Evolutionary conservation across 345 rosid species (phyloP), one percentile per base, ranked within the genome.

Genomic region (Populus davidiana): DNA sequence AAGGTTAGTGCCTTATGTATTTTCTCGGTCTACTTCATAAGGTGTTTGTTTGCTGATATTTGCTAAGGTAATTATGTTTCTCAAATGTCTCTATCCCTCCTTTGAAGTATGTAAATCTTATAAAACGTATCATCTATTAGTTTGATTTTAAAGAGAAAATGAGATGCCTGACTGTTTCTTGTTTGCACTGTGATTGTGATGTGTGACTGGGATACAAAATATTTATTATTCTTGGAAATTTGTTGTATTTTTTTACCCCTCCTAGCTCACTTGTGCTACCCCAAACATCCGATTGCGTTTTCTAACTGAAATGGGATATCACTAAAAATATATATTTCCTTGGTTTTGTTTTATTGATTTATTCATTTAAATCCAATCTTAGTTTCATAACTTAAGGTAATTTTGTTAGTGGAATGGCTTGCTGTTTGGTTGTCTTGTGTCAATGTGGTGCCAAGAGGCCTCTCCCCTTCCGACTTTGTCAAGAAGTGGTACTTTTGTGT

Each of bases 1-100:
- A 91, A 92, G 97, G 95, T 92, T 81, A 47, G 83, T 84, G 27
- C 36, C 63, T 3, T 56, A 23, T 56, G 63, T 9, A 56, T 56
- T 56, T n/a, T 56, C 63, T 10, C 14, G 29, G n/a, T 43, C 39
- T 14, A 17, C 39, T 29, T 71, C 59, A 70, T 47, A 71, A 13
- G 11, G 31, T 27, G 23, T 43, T 71, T 33, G 21, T 43, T 49
- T 49, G 20, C 35, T 50, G 4, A 14, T 49, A 11, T 33, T 67
- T 67, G 5, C 44, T 18, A 14, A 38, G 41, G 10, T 67, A 4
- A 31, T 67, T 10, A 33, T 33, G 38, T 67, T 31, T 18, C 70
- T 31, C 44, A 67, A 12, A 29, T 67, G 70, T 67, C 14, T 56
- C 63, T 56, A n/a, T n/a, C 29, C 63, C 63, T 56, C 63, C 6